Percentiles rank a stretch among this genome's conserved stretches.
phyloP scores from a whole-genome alignment of 345 rosid species.

The Salix udensis region DNA sequence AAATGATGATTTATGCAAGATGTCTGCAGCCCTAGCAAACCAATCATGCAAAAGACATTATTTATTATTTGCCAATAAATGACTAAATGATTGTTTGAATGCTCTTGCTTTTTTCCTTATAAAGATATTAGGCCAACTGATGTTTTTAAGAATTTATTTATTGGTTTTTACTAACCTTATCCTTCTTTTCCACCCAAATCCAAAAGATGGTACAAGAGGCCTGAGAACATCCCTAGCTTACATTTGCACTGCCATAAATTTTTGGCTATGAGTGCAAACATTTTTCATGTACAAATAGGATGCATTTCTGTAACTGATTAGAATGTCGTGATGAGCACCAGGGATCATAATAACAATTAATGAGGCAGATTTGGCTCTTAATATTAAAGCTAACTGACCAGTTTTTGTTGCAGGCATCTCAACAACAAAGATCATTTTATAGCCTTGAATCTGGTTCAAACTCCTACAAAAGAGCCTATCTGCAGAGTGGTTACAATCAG shows the following conservation, averaged over 20 bases:
- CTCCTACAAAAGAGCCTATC: conserved; percentile 53
- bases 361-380: neutral
- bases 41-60: no score
- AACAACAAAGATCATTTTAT: conserved; percentile 60
- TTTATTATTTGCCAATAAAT: no score
- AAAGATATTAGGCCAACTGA: no score
- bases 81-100: no score
- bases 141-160: no score
- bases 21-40: no score
- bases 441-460: conserved; percentile 62
- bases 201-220: no score
- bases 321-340: neutral
- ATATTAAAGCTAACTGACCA: neutral
- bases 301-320: neutral
- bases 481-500: conserved; percentile 49
- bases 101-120: no score
- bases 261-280: neutral
- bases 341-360: neutral
- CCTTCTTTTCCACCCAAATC: no score
- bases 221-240: no score
- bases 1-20: no score
- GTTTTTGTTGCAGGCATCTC: conserved; percentile 50
- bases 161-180: no score
- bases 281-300: neutral
- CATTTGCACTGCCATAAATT: neutral